Evolutionary conservation across 2,329 filamentous ascomycete genomes (phyloP), one percentile per base, ranked within the genome.

Genomic region (Claviceps purpurea): DNA sequence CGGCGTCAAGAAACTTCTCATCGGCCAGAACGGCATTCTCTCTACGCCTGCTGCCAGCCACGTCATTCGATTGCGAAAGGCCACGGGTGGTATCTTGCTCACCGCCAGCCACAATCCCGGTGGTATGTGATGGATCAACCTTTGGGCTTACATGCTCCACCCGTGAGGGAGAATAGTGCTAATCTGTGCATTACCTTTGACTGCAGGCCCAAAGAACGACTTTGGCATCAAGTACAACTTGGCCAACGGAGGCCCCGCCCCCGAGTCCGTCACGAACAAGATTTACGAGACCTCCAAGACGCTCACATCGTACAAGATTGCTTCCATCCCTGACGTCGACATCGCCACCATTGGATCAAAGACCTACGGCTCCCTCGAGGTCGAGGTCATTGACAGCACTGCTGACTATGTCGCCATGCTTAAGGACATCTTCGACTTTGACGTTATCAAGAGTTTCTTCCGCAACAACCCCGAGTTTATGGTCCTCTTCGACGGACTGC

Each of bases 211-310:
- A 56, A 85, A 81, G 61, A 86, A 93, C 68, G 93, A 98, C 72
- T 98, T 98, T 63, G 93, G 93, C 62, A 98, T 98, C 83, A 98
- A 98, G 76, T 98, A 98, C 81, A 98, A 98, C 78, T 78, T 98
- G 54, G 77, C 89, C 68, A 97, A 98, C 65, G 93, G 93, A 62
- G 93, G 90, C 52, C 93, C 93, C 44, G 93, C 93, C 52, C 93
- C 93, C 54, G 93, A 98, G 71, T 85, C 87, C 51, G 88, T 98
- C 59, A 98, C 93, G 60, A 94, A 98, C 82, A 95, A 95, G 76
- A 97, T 98, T 69, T 97, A 81, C 74, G 88, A 91, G 62, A 82
- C 84, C 56, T 91, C 91, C 61, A 97, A 96, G 78, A 82, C 78
- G 57, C 78, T 98, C 61, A 87, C 82, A 45, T 89, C 85, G 49